Base-by-base conservation (phyloP, 371 early-diverging fungal species). In the Batkoa obscura region DNA sequence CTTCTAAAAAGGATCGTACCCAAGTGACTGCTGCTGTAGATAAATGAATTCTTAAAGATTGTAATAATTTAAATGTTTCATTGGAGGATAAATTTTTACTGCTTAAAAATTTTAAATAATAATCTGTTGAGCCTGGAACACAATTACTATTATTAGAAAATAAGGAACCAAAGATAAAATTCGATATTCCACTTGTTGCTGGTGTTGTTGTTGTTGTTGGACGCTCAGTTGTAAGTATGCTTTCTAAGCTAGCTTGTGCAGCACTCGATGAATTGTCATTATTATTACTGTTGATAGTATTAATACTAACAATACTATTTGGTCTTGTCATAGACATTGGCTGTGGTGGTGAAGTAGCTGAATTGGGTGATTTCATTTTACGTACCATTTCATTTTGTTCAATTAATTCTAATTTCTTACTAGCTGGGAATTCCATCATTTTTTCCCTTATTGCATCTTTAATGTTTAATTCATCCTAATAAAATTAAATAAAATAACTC, bases 1-100 rank as follows among this genome's bases (percentile, higher is more conserved):
- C 68, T 12, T 78, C 72, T 6, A 81, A 58, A 55, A 81, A 81
- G 49, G 72, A 70, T 13, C 72, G 68, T 3, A 77, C 72, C 79
- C 79, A 81, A 2, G 74, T 65, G 12, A 74, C 47, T 36, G 70
- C 70, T 10, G 69, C 74, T 1, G 73, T 72, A 0, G 75, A 66
- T 4, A 79, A 60, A 0, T 67, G 66, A 33, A 68, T 63, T 8
- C 71, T 65, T 38, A 81, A 65, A 3, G 73, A 68, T 15, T 64
- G 62, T n/a, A 81, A 60, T 48, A 72, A 71, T 36, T 77, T 73
- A 31, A 69, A 64, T 32, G 78, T 59, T 0, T 62, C 53, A 42
- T 78, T 60, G 43, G 66, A 62, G 8, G 51, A 56, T 3, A 43
- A 60, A 0, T 62, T 56, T 33, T 60, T 60, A 61, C 35, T n/a